Evolutionary conservation across 2,329 filamentous ascomycete species (phyloP), one percentile per base, ranked within the genome.

Genomic region (Pseudogymnoascus sp.): DNA sequence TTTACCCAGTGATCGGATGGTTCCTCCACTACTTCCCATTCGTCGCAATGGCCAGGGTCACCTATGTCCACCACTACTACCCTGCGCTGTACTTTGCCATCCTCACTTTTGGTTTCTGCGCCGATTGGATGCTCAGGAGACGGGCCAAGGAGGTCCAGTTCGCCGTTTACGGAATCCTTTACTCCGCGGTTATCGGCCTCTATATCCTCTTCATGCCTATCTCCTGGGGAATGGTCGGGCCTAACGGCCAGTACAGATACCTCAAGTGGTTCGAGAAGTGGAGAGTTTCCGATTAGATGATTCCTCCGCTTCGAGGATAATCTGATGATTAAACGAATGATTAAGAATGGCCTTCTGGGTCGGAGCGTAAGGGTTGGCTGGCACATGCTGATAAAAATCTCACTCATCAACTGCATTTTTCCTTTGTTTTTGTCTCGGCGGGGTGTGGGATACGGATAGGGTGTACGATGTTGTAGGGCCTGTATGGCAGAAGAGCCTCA

Each of bases 31-130:
- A 97, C 75, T 79, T 96, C 67, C 95, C 95, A 0, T 99, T 97
- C 77, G 85, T 96, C 71, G 86, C 95, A 73, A 99, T 99, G 96
- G 95, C 92, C 10, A 91, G 95, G 82, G 95, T 99, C 66, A 99
- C 95, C 14, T 99, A 99, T 73, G 95, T 99, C 63, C 95, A 99
- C 77, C 95, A 99, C 80, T 99, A 99, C 81, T 99, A 97, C 77
- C 95, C 95, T 10, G 95, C 95, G 8, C 85, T 99, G 10, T 99
- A 97, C 81, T 99, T 97, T 75, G 93, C 95, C 71, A 96, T 99
- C 68, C 80, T 99, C 54, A 86, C 85, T 14, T 86, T 93, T 66
- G 93, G 93, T 62, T 99, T 99, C 82, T 83, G 92, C 69, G 78
- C 90, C 63, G 92, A 97, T 76, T 97, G 91, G 87, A 80, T 87